Evolutionary conservation across 1,139 yeast species (phyloP), one percentile per base, ranked within the genome.

Genomic region (Pichia sp.): DNA sequence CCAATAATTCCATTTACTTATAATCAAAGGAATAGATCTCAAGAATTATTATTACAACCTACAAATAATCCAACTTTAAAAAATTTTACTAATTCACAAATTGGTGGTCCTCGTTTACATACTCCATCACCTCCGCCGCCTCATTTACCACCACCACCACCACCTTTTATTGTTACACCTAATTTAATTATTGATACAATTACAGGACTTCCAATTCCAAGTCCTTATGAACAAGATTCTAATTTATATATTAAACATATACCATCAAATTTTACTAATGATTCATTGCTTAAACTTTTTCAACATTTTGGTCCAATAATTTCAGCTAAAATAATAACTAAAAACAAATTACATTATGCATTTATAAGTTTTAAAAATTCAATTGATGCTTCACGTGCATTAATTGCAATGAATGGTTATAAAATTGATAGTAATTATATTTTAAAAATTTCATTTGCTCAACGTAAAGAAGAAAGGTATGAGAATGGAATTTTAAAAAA

Each of bases 171-270:
- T 27, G 40, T 60, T n/a, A 48, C 62, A 4, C 55, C 61, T 11
- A 64, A 61, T 45, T 52, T 62, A 8, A 58, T 57, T 26, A 54
- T 59, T 34, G 54, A 60, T 18, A 55, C 64, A n/a, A 41, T 57
- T 7, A 54, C 63, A 4, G 65, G 64, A 2, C 52, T 65, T 27
- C 67, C 72, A 29, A 51, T 66, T 27, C 67, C 73, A 18, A 68
- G 72, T 3, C 71, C 70, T 34, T 59, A 65, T 55, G 61, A 60
- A 44, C 86, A 80, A 61, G 83, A 78, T 57, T 76, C 84, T 2
- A 80, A 80, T 58, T 68, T 80, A 41, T 80, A 79, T 57, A 78
- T 80, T 27, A 77, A 74, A 50, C 77, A 78, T 56, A 65, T 80
- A 37, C 75, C 83, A 0, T 58, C 68, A 5, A 54, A 68, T 6